Conservation (phyloP, 208 protist genomes). For the Leishmania arabica region DNA sequence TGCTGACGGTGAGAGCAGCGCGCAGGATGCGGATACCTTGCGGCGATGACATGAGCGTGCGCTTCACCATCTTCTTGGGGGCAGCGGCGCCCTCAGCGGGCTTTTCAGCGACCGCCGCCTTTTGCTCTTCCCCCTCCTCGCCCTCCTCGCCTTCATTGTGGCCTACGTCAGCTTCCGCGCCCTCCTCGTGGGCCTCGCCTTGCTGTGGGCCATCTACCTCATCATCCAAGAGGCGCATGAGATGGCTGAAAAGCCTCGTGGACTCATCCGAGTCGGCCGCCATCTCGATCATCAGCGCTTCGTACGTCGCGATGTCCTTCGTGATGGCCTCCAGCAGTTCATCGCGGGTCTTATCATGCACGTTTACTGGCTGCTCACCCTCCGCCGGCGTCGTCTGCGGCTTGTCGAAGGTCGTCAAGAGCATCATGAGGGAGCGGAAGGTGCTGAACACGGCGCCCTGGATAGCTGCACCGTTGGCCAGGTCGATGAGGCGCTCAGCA, state of each 20-base stretch:
- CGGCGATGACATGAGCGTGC: conserved; percentile 36
- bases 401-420: conserved; percentile 65
- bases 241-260: conserved; percentile 45
- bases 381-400: conserved; percentile 20
- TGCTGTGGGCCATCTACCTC: conserved; percentile 24
- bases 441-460: conserved; percentile 55
- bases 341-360: conserved; percentile 27
- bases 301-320: conserved; percentile 43
- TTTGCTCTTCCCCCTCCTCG: conserved; percentile 18
- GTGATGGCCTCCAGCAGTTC: conserved; percentile 41
- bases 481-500: conserved; percentile 51
- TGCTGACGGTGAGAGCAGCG: conserved; percentile 38
- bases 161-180: conserved; percentile 11
- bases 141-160: conserved; percentile 16
- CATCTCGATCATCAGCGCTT: conserved; percentile 39
- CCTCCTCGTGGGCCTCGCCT: conserved; percentile 16
- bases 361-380: conserved; percentile 20
- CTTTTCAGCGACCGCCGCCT: conserved; percentile 2
- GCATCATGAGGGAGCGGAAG: conserved; percentile 48
- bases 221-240: conserved; percentile 21
- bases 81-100: not conserved
- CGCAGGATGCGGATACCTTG: conserved; percentile 58
- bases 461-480: conserved; percentile 50
- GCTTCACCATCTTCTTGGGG: conserved; percentile 12
- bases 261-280: conserved; percentile 52